A percentile compares a stretch with the other conserved stretches of the same genome.
Evolutionary conservation across 345 rosid genomes (phyloP).

Genomic region (Cardamine resedifolia): DNA sequence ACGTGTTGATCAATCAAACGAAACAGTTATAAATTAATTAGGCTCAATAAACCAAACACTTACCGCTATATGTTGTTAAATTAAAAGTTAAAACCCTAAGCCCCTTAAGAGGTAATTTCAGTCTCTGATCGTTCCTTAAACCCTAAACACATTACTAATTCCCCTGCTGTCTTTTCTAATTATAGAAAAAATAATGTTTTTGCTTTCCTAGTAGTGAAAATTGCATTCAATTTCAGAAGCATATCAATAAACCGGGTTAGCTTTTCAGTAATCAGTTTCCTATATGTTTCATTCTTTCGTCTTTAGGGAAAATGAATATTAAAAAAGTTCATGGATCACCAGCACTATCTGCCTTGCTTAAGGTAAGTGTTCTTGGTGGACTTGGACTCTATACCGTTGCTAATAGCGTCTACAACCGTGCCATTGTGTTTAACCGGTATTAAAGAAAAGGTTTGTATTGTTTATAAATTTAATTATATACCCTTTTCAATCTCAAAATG

Average conservation of each 20-base stretch:
- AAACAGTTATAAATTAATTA: neutral
- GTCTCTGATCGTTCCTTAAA: slow-evolving; percentile 2
- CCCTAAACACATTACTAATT: no score
- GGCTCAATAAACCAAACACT: neutral
- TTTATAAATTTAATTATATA: neutral
- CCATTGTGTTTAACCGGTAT: slow-evolving; percentile 29
- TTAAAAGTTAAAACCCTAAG: slow-evolving; percentile 3
- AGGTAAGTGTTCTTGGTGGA: slow-evolving; percentile 14
- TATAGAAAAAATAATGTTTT: no score
- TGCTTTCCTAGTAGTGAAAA: no score
- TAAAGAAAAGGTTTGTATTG: slow-evolving; percentile 28
- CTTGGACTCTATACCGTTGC: slow-evolving; percentile 10
- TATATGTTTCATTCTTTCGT: neutral
- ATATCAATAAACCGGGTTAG: no score
- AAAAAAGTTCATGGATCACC: slow-evolving; percentile 21
- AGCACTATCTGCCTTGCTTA: neutral
- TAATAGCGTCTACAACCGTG: slow-evolving; percentile 28
- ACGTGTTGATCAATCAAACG: neutral
- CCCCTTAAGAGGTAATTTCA: neutral
- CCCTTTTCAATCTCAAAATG: neutral
- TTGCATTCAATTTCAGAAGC: no score
- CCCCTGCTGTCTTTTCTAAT: no score
- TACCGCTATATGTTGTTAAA: neutral
- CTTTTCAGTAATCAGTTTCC: neutral
- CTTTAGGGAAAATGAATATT: slow-evolving; percentile 4